Conservation (phyloP, 257 asterid genomes). For the Gentiana dahurica region DNA sequence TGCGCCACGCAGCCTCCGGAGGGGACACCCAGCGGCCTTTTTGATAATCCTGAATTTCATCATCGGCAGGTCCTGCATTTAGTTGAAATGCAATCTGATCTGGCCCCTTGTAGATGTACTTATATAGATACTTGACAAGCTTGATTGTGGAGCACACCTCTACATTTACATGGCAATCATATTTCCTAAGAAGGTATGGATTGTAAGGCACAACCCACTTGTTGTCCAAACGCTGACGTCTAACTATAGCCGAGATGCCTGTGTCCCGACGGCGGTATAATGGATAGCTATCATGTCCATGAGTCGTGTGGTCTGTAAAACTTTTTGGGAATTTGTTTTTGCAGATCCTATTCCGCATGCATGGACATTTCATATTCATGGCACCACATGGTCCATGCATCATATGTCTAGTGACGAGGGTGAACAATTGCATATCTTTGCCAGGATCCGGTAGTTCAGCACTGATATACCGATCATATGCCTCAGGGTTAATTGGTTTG, state of each 20-base stretch:
- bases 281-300: not conserved
- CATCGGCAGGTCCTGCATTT: not conserved
- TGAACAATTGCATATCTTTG: not conserved
- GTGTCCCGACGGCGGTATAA: not conserved
- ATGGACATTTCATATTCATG: not conserved
- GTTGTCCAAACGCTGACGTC: not conserved
- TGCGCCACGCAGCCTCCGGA: not conserved
- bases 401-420: slow-evolving; percentile 2
- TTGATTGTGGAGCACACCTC: not conserved
- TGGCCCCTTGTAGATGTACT: not conserved
- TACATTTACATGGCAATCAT: not conserved
- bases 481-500: not conserved
- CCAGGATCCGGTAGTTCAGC: not conserved
- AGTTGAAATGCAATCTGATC: not conserved
- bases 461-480: not conserved
- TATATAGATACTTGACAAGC: not conserved
- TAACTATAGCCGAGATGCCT: not conserved
- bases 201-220: not conserved
- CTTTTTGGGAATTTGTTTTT: not conserved
- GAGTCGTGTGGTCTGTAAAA: not conserved
- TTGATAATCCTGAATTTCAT: not conserved
- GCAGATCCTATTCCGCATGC: not conserved
- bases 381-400: slow-evolving; percentile 7
- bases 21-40: slow-evolving; percentile 1
- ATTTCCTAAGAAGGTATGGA: not conserved